Evolutionary conservation across 148 eudicot genomes (phyloP).

Genomic region (Hydrangea macrophylla): DNA sequence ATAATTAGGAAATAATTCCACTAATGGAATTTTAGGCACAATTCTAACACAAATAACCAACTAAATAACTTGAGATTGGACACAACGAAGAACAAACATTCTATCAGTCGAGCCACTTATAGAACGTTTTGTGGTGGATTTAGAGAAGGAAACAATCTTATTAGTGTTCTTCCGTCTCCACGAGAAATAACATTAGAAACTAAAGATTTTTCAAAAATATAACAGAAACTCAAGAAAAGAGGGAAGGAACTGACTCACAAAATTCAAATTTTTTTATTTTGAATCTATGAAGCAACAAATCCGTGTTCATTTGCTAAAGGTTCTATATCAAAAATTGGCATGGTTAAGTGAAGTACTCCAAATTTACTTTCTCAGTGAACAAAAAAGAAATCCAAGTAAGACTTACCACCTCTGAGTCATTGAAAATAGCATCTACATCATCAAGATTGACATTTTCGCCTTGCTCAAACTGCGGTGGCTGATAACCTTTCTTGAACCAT

Average conservation of each 20-base stretch:
- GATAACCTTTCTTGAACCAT: conserved; percentile 82
- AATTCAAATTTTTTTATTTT: not conserved
- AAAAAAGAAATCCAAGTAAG: conserved; percentile 6
- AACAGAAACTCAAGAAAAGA: conserved; percentile 9
- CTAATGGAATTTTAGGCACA: no score
- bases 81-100: no score
- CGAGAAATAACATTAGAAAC: no score
- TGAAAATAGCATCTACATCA: conserved; percentile 83
- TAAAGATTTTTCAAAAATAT: no score
- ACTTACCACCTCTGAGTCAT: conserved; percentile 51
- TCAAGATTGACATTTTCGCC: conserved; percentile 72
- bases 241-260: not conserved
- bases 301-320: not conserved
- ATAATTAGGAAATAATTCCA: no score
- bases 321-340: not conserved
- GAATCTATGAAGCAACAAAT: not conserved
- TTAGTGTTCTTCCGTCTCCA: not conserved
- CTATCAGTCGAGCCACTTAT: no score
- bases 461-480: conserved; percentile 62
- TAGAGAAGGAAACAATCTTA: not conserved
- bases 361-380: not conserved
- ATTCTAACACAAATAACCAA: no score
- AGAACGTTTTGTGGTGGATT: not conserved
- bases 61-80: not conserved
- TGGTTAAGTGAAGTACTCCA: not conserved